A percentile compares a stretch with the other conserved stretches of the same genome.
Conservation (phyloP, 139 green algal genomes). For the Protoeuglena noctilucae region DNA sequence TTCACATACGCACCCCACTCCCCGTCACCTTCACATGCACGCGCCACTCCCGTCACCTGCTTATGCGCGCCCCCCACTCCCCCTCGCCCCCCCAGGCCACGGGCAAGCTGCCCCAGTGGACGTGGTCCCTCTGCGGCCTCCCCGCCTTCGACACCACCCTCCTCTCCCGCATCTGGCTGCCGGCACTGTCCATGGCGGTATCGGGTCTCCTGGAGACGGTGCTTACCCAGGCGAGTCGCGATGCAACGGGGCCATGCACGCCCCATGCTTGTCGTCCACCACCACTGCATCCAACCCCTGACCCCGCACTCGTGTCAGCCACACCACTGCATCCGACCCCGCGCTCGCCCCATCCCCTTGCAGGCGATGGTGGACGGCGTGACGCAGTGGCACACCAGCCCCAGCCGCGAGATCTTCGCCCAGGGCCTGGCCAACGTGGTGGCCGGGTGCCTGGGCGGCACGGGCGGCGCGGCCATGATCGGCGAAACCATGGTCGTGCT, state of each 20-base stretch:
- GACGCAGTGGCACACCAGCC: neutral
- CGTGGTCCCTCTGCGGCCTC: neutral
- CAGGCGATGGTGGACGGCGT: neutral
- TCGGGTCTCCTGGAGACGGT: neutral
- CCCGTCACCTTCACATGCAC: no score
- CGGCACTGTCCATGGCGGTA: neutral
- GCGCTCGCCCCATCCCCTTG: no score
- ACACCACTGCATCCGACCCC: no score
- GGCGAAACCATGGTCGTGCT: neutral
- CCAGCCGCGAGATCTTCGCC: neutral
- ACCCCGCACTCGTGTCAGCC: no score
- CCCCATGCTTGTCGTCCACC: no score
- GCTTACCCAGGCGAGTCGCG: no score
- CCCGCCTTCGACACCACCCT: neutral
- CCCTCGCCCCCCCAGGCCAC: no score
- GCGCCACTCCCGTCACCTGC: no score
- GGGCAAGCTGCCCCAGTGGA: neutral
- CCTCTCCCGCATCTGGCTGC: neutral
- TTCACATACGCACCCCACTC: no score
- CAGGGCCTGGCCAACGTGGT: neutral
- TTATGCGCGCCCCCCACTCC: no score
- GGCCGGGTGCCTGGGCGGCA: neutral
- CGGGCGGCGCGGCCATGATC: neutral
- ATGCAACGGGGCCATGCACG: no score
- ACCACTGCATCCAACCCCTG: no score